Base-by-base conservation (phyloP, 75 land plant species). In the Larix kaempferi region DNA sequence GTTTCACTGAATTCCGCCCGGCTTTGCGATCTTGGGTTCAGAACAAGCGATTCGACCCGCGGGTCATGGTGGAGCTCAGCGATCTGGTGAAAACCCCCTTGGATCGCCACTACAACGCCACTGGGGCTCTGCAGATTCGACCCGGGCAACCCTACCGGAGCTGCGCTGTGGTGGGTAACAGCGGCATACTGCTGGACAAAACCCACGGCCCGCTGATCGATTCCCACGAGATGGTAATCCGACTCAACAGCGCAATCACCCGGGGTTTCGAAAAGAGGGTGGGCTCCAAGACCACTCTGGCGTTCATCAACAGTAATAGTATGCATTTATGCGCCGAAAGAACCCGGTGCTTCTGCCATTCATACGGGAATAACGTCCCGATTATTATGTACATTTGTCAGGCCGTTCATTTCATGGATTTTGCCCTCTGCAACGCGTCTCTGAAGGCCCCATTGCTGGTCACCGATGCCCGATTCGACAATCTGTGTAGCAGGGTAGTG, bases 61-160 rank as follows among this genome's bases (percentile, higher is more conserved):
- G 82, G 23, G 71, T 89, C 1, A 90, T 93, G 93, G 60, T 37
- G 5, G 84, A 82, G 16, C 76, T 93, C 63, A 57, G 80, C 5
- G 60, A 57, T 26, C 56, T 78, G 14, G 64, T 88, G 12, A 89
- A 86, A 71, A 55, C n/a, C 39, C 86, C 85, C 11, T 54, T 91
- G 15, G 93, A 91, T 76, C 22, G 64, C 69, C 81, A 79, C 64
- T 82, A 73, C 77, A 75, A 52, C 12, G 49, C 33, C 2, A 22
- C 64, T 19, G 58, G 74, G 11, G 65, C 71, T 55, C 33, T 29
- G 33, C 1, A 29, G 33, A 29, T 29, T 1, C 33, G 33, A 29
- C 33, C 33, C 33, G 33, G 82, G 77, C 13, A 29, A 29, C 33
- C 1, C 33, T 29, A 29, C 33, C 33, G 33, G 33, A 29, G 33